Base-by-base conservation (phyloP, 2,329 filamentous ascomycete species). In the Penicillium verrucosum region DNA sequence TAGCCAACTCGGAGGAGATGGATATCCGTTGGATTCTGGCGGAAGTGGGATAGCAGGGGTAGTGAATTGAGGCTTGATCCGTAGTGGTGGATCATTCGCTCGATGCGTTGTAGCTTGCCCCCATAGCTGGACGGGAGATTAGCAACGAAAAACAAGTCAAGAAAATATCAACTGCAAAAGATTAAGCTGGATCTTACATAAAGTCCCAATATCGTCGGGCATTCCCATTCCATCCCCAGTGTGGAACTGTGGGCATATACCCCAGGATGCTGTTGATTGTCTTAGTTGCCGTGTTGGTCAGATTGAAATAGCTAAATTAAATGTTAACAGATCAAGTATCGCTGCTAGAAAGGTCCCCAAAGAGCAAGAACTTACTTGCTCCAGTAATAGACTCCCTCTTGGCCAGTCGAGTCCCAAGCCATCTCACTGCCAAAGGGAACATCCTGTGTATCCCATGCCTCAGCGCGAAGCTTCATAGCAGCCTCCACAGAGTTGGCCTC, bases 311-410 rank as follows among this genome's bases (percentile, higher is more conserved):
- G 11, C 32, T 37, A 37, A 23, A 16, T 46, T 2, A 5, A 27
- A 36, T n/a, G 32, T 48, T n/a, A 48, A 12, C 2, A 27, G n/a
- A 29, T 27, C 7, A 32, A 23, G 18, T 10, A 16, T 34, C 4
- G 4, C 5, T 16, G 12, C 2, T 2, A 37, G 1, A 37, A 29
- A 27, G 23, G 14, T 18, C 16, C 1, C 2, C 7, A 27, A 18
- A 27, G 21, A n/a, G 32, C 2, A 27, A 18, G n/a, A 48, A 77
- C 29, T 5, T 2, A 46, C 76, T 77, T 79, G 6, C 78, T 73
- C 82, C 83, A 85, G 57, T 82, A 82, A 57, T 84, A 86, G 0
- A 86, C 81, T 0, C 83, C 83, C 65, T 86, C 83, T 59, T 86
- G 83, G 0, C 82, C 83, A 0, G 83, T 86, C 0, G 80, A 84